Evolutionary conservation across 352 stramenopile species (phyloP).

Genomic region (Thraustochytrium sp.): DNA sequence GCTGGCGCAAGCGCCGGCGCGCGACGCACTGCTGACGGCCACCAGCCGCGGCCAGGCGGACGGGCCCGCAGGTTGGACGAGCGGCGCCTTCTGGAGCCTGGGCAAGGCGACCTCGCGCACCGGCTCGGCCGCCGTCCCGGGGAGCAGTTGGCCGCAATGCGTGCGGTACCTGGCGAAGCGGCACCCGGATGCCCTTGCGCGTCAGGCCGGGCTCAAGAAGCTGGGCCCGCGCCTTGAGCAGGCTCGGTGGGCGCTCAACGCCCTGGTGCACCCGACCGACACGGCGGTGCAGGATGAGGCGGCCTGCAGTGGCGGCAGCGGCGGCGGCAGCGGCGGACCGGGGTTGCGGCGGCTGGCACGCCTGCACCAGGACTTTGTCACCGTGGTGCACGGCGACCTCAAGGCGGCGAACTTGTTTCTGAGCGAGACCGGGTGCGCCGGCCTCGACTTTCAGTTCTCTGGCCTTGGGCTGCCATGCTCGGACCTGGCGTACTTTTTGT

Average conservation of each 20-base stretch:
- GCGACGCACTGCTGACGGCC: background rate
- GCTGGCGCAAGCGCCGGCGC: background rate
- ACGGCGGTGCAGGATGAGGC: background rate
- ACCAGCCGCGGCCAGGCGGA: background rate
- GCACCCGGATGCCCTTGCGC: background rate
- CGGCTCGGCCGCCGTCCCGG: background rate
- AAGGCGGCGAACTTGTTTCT: slow-evolving; percentile 14
- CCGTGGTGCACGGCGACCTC: background rate
- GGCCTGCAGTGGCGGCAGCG: too few relatives aligned
- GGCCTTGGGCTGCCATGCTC: background rate
- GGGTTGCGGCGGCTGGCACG: background rate
- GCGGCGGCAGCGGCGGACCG: too few relatives aligned
- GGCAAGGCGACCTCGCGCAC: background rate
- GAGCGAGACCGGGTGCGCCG: background rate
- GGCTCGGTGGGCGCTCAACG: background rate
- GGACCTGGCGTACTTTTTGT: background rate
- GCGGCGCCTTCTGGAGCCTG: background rate
- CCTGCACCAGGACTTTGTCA: background rate
- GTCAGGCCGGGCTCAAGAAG: background rate
- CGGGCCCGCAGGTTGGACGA: background rate
- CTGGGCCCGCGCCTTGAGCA: background rate
- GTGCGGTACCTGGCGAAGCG: background rate
- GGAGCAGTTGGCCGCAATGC: background rate
- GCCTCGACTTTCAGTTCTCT: background rate
- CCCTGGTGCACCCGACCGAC: background rate